phyloP scores from a whole-genome alignment of 192 early-diverging fungal genomes.

The Diversispora eburnea region DNA sequence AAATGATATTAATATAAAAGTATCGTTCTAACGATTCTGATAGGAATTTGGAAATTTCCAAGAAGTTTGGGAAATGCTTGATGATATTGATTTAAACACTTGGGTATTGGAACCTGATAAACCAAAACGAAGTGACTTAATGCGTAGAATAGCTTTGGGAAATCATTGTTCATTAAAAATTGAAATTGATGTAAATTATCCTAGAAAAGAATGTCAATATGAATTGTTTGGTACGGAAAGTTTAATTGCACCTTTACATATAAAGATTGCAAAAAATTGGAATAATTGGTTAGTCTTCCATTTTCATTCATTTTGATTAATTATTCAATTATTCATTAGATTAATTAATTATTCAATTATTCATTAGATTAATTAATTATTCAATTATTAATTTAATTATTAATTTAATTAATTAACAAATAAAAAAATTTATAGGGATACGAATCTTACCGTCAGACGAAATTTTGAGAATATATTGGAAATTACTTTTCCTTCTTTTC shows the following conservation, averaged over 20 bases:
- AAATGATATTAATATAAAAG: background rate
- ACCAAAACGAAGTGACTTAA: slow-evolving; percentile 23
- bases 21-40: background rate
- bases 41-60: slow-evolving; percentile 26
- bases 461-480: slow-evolving; percentile 25
- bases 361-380: background rate
- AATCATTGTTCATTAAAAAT: slow-evolving; percentile 29
- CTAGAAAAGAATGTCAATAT: slow-evolving; percentile 4
- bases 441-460: slow-evolving; percentile 1
- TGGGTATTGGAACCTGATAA: slow-evolving; percentile 28
- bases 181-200: slow-evolving; percentile 3
- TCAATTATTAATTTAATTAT: background rate
- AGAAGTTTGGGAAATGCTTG: slow-evolving; percentile 27
- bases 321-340: background rate
- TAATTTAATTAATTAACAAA: background rate
- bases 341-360: background rate
- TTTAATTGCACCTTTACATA: background rate
- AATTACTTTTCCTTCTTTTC: slow-evolving; percentile 20
- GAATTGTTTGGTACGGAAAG: slow-evolving; percentile 18
- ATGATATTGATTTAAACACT: slow-evolving; percentile 23
- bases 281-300: slow-evolving; percentile 8
- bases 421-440: background rate
- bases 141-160: slow-evolving; percentile 21
- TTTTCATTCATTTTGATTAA: too few species aligned
- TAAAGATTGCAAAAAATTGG: slow-evolving; percentile 7